A percentile compares a stretch with the other conserved stretches of the same genome.
Conservation (phyloP, 345 rosid species). For the Brassica rapa region DNA sequence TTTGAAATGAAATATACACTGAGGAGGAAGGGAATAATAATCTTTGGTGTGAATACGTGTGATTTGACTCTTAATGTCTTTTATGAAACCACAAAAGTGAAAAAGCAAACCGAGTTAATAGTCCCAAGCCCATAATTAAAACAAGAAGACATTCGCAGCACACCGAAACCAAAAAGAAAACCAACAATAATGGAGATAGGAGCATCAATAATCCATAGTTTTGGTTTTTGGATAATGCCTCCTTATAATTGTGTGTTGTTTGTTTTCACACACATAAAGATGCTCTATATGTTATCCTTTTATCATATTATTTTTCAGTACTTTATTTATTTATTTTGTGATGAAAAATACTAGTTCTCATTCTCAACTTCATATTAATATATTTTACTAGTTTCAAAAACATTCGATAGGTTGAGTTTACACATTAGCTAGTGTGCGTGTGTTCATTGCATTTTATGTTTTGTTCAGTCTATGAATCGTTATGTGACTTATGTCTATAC, state of each 20-base stretch:
- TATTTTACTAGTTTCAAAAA: background rate
- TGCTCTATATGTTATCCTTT: background rate
- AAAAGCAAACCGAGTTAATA: conserved; percentile 26
- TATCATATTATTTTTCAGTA: background rate
- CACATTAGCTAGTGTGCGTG: background rate
- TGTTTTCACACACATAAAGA: background rate
- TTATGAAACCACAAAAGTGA: conserved; percentile 10
- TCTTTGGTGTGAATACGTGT: background rate
- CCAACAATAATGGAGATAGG: conserved; percentile 16
- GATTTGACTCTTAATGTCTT: conserved; percentile 20
- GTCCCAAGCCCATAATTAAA: conserved; percentile 9
- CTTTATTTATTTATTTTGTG: background rate
- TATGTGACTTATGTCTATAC: background rate
- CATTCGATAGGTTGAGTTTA: background rate
- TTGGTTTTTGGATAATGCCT: conserved; percentile 6
- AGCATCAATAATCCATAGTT: conserved; percentile 18
- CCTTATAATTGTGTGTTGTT: background rate
- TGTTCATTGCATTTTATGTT: background rate
- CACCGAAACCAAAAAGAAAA: background rate
- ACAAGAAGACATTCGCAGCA: conserved; percentile 17
- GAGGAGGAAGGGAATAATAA: conserved; percentile 10
- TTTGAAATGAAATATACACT: background rate
- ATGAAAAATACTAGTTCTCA: background rate
- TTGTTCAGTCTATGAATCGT: background rate
- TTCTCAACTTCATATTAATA: background rate